Percentiles rank a stretch among this genome's conserved stretches.
phyloP scores from a whole-genome alignment of 805 yeast species.

The Saccharomycopsis fodiens region DNA sequence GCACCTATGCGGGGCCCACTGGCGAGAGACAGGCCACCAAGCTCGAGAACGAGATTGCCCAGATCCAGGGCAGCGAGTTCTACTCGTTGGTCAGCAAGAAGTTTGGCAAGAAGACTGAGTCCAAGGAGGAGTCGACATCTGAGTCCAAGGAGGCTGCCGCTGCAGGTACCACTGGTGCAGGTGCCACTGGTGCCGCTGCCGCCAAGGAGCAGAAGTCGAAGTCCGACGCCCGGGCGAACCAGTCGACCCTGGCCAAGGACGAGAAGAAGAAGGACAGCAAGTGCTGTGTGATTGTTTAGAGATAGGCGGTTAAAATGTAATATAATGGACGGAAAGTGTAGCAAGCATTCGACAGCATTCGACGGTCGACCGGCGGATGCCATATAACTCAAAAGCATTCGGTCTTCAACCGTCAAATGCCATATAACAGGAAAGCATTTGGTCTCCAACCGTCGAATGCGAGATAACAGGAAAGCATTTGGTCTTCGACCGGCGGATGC shows the following conservation, averaged over 20 bases:
- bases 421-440: too few relatives aligned
- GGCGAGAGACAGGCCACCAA: conserved; percentile 65
- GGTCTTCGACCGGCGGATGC: too few relatives aligned
- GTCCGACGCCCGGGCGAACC: neutral
- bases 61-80: conserved; percentile 62
- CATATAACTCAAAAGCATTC: too few relatives aligned
- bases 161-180: neutral
- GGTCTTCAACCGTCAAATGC: too few relatives aligned
- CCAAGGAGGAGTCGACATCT: neutral
- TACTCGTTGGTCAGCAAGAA: conserved; percentile 27
- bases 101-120: neutral
- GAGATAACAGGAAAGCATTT: too few relatives aligned
- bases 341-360: neutral
- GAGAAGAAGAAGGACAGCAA: neutral
- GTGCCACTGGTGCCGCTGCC: neutral
- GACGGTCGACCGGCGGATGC: too few relatives aligned
- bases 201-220: neutral
- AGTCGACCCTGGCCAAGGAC: neutral
- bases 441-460: too few relatives aligned
- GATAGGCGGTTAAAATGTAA: neutral
- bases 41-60: conserved; percentile 56
- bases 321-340: neutral
- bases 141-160: neutral
- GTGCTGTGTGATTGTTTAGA: conserved; percentile 1
- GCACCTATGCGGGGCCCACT: conserved; percentile 67